Percentiles rank a stretch among this genome's conserved stretches.
Evolutionary conservation across 371 early-diverging fungal species (phyloP).

Genomic region (Blakeslea trispora): DNA sequence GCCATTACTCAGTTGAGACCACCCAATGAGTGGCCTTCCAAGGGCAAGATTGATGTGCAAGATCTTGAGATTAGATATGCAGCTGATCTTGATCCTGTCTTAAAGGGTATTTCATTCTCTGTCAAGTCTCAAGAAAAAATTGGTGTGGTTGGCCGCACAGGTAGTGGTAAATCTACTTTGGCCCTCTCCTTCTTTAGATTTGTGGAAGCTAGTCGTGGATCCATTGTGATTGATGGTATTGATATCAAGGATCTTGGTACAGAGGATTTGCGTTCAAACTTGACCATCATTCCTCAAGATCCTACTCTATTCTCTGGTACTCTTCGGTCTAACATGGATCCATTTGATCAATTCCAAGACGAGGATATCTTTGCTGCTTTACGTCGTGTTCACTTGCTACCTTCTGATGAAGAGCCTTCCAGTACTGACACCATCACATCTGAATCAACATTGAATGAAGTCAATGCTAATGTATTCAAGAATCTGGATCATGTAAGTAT

Average conservation of each 20-base stretch:
- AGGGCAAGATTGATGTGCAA: conserved; percentile 63
- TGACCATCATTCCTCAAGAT: conserved; percentile 82
- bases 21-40: conserved; percentile 67
- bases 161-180: conserved; percentile 78
- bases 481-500: conserved; percentile 19
- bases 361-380: conserved; percentile 69
- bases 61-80: conserved; percentile 63
- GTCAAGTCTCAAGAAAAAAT: conserved; percentile 58
- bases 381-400: conserved; percentile 56
- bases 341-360: conserved; percentile 63
- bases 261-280: conserved; percentile 64
- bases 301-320: conserved; percentile 72
- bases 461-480: conserved; percentile 49
- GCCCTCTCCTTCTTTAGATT: conserved; percentile 78
- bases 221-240: conserved; percentile 73
- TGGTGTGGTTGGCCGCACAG: conserved; percentile 74
- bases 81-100: conserved; percentile 59
- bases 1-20: conserved; percentile 53
- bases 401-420: conserved; percentile 9
- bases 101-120: conserved; percentile 56
- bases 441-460: conserved; percentile 15
- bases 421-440: conserved; percentile 1
- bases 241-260: conserved; percentile 74
- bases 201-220: conserved; percentile 67
- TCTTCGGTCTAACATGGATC: conserved; percentile 68